Conservation (phyloP, 148 eudicot species). For the Cornus suecica region DNA sequence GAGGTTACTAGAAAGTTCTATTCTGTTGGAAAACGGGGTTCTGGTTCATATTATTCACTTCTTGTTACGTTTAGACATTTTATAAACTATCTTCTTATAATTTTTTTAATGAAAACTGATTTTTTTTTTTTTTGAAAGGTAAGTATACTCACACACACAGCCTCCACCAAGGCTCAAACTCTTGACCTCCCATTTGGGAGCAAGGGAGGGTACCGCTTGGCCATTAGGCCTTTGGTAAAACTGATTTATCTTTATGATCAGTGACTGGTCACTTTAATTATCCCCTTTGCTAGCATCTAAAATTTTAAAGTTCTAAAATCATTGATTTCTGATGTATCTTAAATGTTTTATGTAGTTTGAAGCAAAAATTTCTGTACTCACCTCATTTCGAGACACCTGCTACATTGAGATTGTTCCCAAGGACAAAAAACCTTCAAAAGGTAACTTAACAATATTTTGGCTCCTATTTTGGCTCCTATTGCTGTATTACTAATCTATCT, state of each 20-base stretch:
- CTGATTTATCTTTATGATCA: neutral
- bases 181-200: no score
- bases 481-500: neutral
- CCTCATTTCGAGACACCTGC: constrained; percentile 69
- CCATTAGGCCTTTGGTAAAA: neutral
- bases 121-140: no score
- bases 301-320: neutral
- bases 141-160: no score
- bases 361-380: constrained; percentile 65
- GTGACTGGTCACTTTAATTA: neutral
- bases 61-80: neutral
- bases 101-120: neutral
- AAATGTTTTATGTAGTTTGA: constrained; percentile 37
- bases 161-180: no score
- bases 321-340: constrained; percentile 8
- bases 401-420: constrained; percentile 78
- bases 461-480: neutral
- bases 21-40: neutral
- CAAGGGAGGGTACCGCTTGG: no score
- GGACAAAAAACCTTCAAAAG: constrained; percentile 44
- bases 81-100: neutral
- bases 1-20: neutral
- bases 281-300: neutral
- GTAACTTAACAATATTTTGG: constrained; percentile 21
- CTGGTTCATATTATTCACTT: neutral